phyloP scores from a whole-genome alignment of 177 flowering plant genomes.

The Vitis hybrid region DNA sequence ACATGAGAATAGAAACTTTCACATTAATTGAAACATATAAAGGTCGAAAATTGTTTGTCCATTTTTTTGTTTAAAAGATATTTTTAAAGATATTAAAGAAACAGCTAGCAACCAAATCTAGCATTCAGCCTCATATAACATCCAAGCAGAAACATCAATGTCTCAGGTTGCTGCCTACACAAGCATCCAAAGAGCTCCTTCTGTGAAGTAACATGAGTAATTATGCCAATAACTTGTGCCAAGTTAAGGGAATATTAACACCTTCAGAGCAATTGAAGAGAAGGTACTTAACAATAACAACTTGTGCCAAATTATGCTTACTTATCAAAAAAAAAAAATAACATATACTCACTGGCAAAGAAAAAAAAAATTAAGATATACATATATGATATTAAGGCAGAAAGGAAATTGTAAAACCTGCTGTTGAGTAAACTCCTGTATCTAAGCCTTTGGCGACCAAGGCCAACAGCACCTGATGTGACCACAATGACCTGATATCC shows the following conservation, averaged over 20 bases:
- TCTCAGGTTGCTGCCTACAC: not conserved
- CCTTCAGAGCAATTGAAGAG: not conserved
- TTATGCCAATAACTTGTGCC: not conserved
- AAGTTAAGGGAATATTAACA: not conserved
- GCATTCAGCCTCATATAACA: not conserved
- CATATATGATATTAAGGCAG: not conserved
- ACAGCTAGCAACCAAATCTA: not conserved
- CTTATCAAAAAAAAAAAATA: too few species aligned
- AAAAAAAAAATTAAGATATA: not conserved
- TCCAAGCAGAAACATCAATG: not conserved
- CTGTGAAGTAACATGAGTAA: not conserved
- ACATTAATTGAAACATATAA: not conserved
- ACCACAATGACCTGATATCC: constrained; percentile 92
- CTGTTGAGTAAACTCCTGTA: constrained; percentile 80
- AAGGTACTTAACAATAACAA: too few species aligned
- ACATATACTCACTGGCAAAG: too few species aligned
- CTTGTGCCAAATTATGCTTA: too few species aligned
- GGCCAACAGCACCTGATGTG: constrained; percentile 95
- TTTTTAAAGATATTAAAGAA: not conserved
- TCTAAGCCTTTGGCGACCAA: constrained; percentile 94
- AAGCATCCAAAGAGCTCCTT: not conserved
- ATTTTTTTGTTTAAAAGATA: too few species aligned
- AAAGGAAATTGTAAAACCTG: constrained; percentile 53
- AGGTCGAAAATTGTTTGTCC: too few species aligned
- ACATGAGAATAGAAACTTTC: not conserved